Evolutionary conservation across 176 grass and related monocot genomes (phyloP), one percentile per base, ranked within the genome.

Genomic region (Saccharum spontaneum): DNA sequence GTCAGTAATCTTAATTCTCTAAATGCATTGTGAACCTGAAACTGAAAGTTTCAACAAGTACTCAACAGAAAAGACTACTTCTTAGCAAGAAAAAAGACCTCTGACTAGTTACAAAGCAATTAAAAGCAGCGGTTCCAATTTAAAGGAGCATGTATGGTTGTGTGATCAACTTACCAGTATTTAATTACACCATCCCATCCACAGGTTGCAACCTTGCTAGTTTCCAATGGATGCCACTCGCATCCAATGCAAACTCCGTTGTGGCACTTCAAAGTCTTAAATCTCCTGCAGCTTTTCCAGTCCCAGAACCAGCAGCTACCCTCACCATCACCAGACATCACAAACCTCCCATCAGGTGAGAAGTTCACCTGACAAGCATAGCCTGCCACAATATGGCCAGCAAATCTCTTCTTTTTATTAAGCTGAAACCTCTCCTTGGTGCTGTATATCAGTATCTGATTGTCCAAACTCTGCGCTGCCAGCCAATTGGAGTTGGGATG

Each of bases 271-370:
- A 99, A 76, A 22, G 94, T 99, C 78, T 92, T 90, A 73, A 95
- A 94, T 48, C 91, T 92, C 73, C 90, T 96, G 59, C 97, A 93
- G 77, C 91, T 96, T 86, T 99, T 99, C 97, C 97, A 99, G 70
- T 99, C 97, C 97, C 97, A 99, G 68, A 99, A 99, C 97, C 97
- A 99, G 79, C 94, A 93, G 71, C 91, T 94, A 52, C 97, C 97
- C 77, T 99, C 97, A 70, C 97, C 97, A 65, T 99, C 97, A 36
- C 97, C 97, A 15, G 97, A 99, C 88, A 99, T 92, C 49, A 99
- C 89, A 80, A 91, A 99, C 72, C 93, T 94, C 4, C 97, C 97
- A 87, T 99, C 97, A 30, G 97, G 93, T 22, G 97, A 99, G 73
- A 99, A 99, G 72, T 94, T 99, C 71, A 99, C 97, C 76, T 99